Evolutionary conservation across 495 filamentous ascomycete genomes (phyloP), one percentile per base, ranked within the genome.

Genomic region (Hypoxylon fuscum): DNA sequence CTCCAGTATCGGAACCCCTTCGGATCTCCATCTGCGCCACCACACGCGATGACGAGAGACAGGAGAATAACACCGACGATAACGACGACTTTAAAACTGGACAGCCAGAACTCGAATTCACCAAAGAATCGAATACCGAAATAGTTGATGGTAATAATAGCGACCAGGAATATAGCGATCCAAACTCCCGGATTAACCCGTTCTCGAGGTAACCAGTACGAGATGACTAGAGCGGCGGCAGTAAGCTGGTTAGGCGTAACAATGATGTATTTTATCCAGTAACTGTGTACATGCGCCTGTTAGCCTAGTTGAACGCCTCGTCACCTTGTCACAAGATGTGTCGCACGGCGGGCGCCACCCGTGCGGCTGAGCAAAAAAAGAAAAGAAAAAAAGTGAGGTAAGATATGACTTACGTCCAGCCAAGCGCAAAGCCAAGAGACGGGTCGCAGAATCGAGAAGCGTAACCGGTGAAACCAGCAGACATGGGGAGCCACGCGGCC

Each of bases 51-150:
- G 38, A 93, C 75, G 52, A 91, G 74, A 6, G 85, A 88, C 14
- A 96, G 62, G 43, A 92, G 77, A 54, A 85, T 81, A 17, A 90
- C 75, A 29, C 83, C 88, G 41, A 88, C 57, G 64, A 93, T 90
- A 29, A 88, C 83, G 10, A 90, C 41, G 2, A 91, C 81, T 68
- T 93, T 93, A 72, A 89, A 74, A 32, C 79, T 72, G 12, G 85
- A 88, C 42, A 93, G 85, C 89, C 88, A 92, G 72, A 93, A 94
- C 68, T 94, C 90, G 56, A 90, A 84, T 74, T 94, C 90, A 34
- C 90, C 90, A 55, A 91, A 92, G 76, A 88, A 89, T 2, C 70
- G 68, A 9, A 94, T 86, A 42, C 80, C 77, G 43, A 90, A 76
- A 58, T 82, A 84, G 66, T 90, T 91, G 66, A 90, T 79, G 14